A percentile compares a stretch with the other conserved stretches of the same genome.
These are phyloP conservation scores for Xylaria sp. DNA, from an alignment of 2,329 filamentous ascomycete genomes.

Conservation along the genomic window DNA sequence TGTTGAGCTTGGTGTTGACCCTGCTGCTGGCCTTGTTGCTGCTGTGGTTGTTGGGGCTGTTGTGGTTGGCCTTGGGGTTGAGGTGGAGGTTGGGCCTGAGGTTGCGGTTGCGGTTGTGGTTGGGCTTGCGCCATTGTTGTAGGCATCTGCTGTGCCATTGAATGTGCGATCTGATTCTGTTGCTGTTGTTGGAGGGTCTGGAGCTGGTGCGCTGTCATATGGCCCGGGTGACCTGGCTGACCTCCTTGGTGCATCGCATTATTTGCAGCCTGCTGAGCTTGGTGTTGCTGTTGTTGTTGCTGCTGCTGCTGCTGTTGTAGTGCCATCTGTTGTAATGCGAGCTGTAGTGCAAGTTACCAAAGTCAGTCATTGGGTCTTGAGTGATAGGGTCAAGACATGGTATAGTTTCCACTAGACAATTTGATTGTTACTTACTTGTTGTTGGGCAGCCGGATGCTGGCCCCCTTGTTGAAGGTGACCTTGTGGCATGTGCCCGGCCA, in stretches of 20 bases:
- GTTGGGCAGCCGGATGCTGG: conserved; percentile 45
- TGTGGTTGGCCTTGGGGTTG: conserved; percentile 43
- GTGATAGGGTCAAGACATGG: background rate
- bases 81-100: conserved; percentile 45
- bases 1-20: conserved; percentile 40
- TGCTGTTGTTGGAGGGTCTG: conserved; percentile 52
- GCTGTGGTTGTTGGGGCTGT: conserved; percentile 37
- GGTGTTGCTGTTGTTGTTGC: conserved; percentile 44
- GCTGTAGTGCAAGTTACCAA: conserved; percentile 42
- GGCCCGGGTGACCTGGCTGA: conserved; percentile 50
- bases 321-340: conserved; percentile 48
- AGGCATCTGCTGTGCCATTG: conserved; percentile 51
- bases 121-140: conserved; percentile 53
- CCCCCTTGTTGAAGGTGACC: conserved; percentile 50
- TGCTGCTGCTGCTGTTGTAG: conserved; percentile 31
- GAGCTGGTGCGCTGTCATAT: conserved; percentile 55
- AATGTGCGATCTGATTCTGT: conserved; percentile 45
- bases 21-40: conserved; percentile 37
- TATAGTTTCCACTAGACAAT: background rate
- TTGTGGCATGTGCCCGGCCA: conserved; percentile 57
- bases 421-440: conserved; percentile 42
- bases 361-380: conserved; percentile 13
- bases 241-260: conserved; percentile 55
- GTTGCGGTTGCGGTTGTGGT: conserved; percentile 44
- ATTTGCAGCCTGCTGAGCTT: conserved; percentile 55